Percentiles rank a stretch among this genome's conserved stretches.
Conservation (phyloP, 352 stramenopile species). For the Phytopythium oedochilum region DNA sequence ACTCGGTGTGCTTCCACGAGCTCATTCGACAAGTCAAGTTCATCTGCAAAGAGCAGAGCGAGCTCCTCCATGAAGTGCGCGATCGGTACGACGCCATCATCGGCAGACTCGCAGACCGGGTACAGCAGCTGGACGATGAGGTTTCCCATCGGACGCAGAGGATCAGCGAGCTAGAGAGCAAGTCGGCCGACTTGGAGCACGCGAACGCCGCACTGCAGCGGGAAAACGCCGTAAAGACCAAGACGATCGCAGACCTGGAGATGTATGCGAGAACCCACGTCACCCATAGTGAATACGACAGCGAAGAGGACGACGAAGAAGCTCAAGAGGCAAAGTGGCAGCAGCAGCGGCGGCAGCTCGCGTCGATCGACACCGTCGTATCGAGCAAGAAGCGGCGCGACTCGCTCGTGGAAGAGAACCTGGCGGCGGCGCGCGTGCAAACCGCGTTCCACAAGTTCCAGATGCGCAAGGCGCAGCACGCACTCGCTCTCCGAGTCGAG, state of each 20-base stretch:
- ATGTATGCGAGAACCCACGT: neutral
- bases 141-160: neutral
- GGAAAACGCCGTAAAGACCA: conserved; percentile 3
- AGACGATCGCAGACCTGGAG: neutral
- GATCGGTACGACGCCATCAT: conserved; percentile 35
- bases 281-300: neutral
- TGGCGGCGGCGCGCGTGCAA: conserved; percentile 45
- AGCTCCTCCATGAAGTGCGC: conserved; percentile 56
- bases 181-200: neutral
- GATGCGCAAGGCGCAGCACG: conserved; percentile 45
- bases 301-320: conserved; percentile 24
- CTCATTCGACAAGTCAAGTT: conserved; percentile 68
- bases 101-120: neutral
- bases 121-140: conserved; percentile 1
- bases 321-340: conserved; percentile 25
- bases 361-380: neutral
- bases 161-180: neutral
- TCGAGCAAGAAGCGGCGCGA: conserved; percentile 16
- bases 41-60: conserved; percentile 75
- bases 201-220: conserved; percentile 20
- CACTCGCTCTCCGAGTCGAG: conserved; percentile 31
- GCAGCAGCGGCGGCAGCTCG: conserved; percentile 18
- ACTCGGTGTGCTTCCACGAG: conserved; percentile 76
- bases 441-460: conserved; percentile 57
- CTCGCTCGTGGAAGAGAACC: conserved; percentile 41